Percentiles rank a stretch among this genome's conserved stretches.
These are phyloP conservation scores for Trichoderma sp. DNA, from an alignment of 2,329 filamentous ascomycete genomes.

Conservation along the genomic window DNA sequence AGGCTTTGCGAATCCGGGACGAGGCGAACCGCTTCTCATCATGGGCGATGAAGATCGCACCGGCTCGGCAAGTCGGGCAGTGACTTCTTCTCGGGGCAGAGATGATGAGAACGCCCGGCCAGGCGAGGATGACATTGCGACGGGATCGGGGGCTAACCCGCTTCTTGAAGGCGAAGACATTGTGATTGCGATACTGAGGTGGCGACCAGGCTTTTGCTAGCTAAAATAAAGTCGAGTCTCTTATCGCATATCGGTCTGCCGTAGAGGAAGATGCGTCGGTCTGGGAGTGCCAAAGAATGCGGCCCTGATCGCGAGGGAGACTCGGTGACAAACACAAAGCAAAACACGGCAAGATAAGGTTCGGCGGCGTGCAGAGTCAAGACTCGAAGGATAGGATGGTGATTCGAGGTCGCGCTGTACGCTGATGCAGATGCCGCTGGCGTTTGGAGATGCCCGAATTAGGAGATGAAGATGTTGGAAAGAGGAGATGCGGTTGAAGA, in stretches of 20 bases:
- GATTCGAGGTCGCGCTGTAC: not conserved
- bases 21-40: conserved; percentile 37
- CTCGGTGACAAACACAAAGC: conserved; percentile 10
- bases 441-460: not conserved
- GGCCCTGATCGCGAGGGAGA: not conserved
- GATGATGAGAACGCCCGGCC: conserved; percentile 48
- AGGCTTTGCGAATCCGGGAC: conserved; percentile 25
- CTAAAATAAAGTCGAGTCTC: not conserved
- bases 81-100: conserved; percentile 56
- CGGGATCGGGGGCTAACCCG: conserved; percentile 33
- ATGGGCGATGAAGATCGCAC: conserved; percentile 44
- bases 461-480: not conserved
- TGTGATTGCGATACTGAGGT: not conserved
- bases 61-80: conserved; percentile 59
- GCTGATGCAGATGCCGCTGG: not conserved
- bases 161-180: conserved; percentile 40
- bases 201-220: not conserved
- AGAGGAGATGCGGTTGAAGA: not conserved
- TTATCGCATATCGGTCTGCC: conserved; percentile 13
- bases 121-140: conserved; percentile 46
- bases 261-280: not conserved
- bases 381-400: not conserved
- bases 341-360: not conserved
- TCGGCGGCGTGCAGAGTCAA: not conserved
- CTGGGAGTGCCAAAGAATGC: not conserved